These are phyloP conservation scores for Fragaria iinumae DNA, from an alignment of 306 rosid species.

Conservation along the genomic window DNA sequence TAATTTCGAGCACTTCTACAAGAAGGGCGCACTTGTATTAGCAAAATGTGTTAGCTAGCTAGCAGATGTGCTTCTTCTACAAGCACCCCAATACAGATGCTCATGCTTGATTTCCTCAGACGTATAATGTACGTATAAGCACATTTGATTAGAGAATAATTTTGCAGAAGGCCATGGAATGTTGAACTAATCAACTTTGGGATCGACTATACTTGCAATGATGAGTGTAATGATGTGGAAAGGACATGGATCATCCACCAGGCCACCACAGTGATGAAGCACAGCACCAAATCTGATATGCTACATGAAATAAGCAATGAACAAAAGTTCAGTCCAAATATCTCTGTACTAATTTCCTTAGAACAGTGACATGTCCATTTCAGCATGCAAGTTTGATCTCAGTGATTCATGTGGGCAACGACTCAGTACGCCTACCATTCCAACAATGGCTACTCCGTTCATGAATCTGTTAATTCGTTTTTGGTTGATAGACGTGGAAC, in stretches of 20 bases:
- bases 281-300: constrained; percentile 4
- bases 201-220: constrained; percentile 29
- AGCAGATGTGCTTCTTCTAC: background rate
- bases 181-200: constrained; percentile 15
- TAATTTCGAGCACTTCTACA: background rate
- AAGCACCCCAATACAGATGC: background rate
- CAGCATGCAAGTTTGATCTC: constrained; percentile 29
- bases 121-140: background rate
- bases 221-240: constrained; percentile 38
- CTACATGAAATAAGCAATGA: background rate
- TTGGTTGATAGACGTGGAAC: background rate
- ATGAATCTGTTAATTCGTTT: constrained; percentile 14
- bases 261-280: constrained; percentile 16
- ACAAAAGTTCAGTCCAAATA: constrained; percentile 19
- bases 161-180: background rate
- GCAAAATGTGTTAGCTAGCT: background rate
- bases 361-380: constrained; percentile 35
- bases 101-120: background rate
- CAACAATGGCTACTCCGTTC: constrained; percentile 11
- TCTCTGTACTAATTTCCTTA: constrained; percentile 5
- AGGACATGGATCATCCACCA: constrained; percentile 29
- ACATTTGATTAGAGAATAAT: background rate
- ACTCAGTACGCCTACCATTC: background rate
- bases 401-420: constrained; percentile 12
- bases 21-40: background rate